Evolutionary conservation across 2,329 filamentous ascomycete species (phyloP).

Genomic region (Botrytis elliptica): DNA sequence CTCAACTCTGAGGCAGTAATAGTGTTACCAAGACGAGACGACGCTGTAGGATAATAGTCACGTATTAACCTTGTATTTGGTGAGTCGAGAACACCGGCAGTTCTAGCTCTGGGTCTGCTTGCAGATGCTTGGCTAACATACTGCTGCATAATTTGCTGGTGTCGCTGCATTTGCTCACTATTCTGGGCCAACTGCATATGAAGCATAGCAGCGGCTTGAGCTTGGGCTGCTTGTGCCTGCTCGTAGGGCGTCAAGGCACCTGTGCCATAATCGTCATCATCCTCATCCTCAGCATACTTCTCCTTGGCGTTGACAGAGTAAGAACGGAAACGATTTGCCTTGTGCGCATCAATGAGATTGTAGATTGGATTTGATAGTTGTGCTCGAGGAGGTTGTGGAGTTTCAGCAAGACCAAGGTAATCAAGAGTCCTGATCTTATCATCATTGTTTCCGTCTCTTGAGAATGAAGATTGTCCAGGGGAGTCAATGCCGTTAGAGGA

Average conservation of each 20-base stretch:
- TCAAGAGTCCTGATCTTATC: conserved; percentile 91
- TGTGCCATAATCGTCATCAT: conserved; percentile 65
- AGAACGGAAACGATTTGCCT: conserved; percentile 84
- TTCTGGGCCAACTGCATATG: conserved; percentile 62
- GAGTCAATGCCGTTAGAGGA: conserved; percentile 88
- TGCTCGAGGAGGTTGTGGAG: conserved; percentile 75
- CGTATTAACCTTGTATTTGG: conserved; percentile 52
- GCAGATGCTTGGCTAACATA: conserved; percentile 82
- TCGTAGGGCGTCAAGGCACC: conserved; percentile 51
- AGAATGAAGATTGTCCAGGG: conserved; percentile 81
- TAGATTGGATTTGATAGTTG: conserved; percentile 68
- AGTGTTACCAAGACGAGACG: conserved; percentile 71
- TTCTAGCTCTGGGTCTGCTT: conserved; percentile 83
- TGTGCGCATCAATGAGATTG: conserved; percentile 60
- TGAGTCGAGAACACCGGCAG: conserved; percentile 81
- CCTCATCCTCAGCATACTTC: conserved; percentile 87
- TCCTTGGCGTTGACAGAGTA: conserved; percentile 99
- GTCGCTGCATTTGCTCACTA: conserved; percentile 58
- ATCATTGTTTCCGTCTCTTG: conserved; percentile 79
- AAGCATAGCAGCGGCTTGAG: conserved; percentile 44
- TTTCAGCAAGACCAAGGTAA: conserved; percentile 92
- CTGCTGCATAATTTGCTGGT: conserved; percentile 90
- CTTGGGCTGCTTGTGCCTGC: conserved; percentile 47
- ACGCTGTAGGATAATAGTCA: conserved; percentile 74
- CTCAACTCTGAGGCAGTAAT: conserved; percentile 74